Base-by-base conservation (phyloP, 345 rosid species). In the Carallia brachiata region DNA sequence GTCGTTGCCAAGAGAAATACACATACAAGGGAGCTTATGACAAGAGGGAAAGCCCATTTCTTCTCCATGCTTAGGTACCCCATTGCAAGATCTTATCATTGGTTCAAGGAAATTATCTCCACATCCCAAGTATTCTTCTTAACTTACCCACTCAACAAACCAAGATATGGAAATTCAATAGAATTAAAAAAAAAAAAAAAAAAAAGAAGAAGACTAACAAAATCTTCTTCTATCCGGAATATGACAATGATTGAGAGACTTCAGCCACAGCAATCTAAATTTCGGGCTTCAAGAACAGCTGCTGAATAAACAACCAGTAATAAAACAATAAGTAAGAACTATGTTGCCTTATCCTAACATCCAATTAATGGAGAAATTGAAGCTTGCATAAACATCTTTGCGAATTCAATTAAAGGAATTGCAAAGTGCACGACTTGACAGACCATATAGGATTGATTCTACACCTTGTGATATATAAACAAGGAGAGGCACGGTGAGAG, bases 41-140 rank as follows among this genome's bases (percentile, higher is more conserved):
- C 90, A 28, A 96, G 84, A 59, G 99, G 98, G 62, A 90, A 88
- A 47, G 86, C 87, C 99, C 98, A 96, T 85, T 84, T 96, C 90
- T 84, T 96, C 91, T 96, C 99, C 95, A 89, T 73, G 78, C 80
- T 87, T 62, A 85, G 65, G 31, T 85, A 85, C 79, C 95, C 89
- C 98, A 88, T 90, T 58, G 67, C 63, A 57, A 74, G 62, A 74
- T 65, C 75, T 78, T 81, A 76, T 80, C 85, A 75, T 76, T 63
- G 74, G 62, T 66, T 78, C 65, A 5, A 5, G 40, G 6, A 7
- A 47, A 40, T 23, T n/a, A 62, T 64, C 73, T 52, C 71, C 72
- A 56, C 61, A 16, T 31, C 73, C 62, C 73, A 37, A 39, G 7
- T 63, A 48, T 54, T 10, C 52, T 59, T 68, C 12, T 63, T 52